phyloP scores from a whole-genome alignment of 805 yeast genomes.

The Metahyphopichia silvanorum region DNA sequence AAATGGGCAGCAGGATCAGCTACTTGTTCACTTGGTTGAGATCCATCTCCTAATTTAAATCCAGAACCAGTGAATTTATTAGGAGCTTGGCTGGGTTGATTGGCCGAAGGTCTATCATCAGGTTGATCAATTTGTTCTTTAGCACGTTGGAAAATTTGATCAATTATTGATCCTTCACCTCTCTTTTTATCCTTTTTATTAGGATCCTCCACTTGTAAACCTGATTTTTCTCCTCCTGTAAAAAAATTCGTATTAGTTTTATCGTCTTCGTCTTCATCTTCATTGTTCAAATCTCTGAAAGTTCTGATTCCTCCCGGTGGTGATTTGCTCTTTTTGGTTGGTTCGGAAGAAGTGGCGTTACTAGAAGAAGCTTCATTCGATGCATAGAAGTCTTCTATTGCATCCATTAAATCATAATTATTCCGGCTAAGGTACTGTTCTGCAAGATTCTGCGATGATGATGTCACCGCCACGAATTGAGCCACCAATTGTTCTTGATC shows the following conservation, averaged over 20 bases:
- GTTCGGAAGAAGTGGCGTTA: slow-evolving; percentile 3
- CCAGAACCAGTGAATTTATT: slow-evolving; percentile 49
- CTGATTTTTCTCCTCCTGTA: slow-evolving; percentile 75
- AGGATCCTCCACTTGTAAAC: slow-evolving; percentile 77
- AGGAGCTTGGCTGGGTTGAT: slow-evolving; percentile 12
- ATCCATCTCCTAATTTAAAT: slow-evolving; percentile 49
- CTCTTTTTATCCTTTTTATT: slow-evolving; percentile 35
- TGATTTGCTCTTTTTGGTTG: slow-evolving; percentile 3
- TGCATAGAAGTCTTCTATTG: slow-evolving; percentile 41
- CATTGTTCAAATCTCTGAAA: slow-evolving; percentile 37
- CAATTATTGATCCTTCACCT: slow-evolving; percentile 48
- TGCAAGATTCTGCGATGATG: slow-evolving; percentile 31
- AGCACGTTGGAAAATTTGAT: slow-evolving; percentile 66
- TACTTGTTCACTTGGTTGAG: slow-evolving; percentile 31
- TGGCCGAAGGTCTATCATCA: slow-evolving; percentile 34
- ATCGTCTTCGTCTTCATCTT: slow-evolving; percentile 50
- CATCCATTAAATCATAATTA: slow-evolving; percentile 32
- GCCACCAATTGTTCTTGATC: slow-evolving; percentile 21
- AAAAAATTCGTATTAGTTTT: slow-evolving; percentile 53
- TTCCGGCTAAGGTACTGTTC: slow-evolving; percentile 38
- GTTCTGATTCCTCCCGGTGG: slow-evolving; percentile 28
- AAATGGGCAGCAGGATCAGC: slow-evolving; percentile 25
- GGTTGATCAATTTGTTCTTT: slow-evolving; percentile 42
- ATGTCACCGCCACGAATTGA: slow-evolving; percentile 36
- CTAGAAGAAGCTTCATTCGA: slow-evolving; percentile 7